phyloP scores from a whole-genome alignment of 257 asterid species.

The Scutellaria minor region DNA sequence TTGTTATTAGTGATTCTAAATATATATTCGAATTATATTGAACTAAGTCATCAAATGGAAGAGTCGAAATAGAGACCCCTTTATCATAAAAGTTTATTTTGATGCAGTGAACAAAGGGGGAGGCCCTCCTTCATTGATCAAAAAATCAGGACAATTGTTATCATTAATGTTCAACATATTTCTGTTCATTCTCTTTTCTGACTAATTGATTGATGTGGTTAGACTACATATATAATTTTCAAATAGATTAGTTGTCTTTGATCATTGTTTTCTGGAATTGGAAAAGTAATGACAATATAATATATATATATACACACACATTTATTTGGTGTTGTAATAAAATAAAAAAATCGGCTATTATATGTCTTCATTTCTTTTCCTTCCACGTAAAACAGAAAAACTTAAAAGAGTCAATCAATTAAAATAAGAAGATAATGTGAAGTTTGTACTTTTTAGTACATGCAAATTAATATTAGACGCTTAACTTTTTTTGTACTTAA shows the following conservation, averaged over 20 bases:
- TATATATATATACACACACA: too few relatives aligned
- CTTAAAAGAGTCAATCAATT: too few relatives aligned
- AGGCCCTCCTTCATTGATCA: constrained; percentile 20
- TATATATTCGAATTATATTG: not conserved
- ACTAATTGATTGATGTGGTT: constrained; percentile 54
- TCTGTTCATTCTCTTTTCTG: constrained; percentile 44
- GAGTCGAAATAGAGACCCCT: constrained; percentile 1
- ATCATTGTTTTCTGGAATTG: constrained; percentile 29
- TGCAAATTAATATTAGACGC: too few relatives aligned
- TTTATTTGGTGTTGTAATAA: too few relatives aligned
- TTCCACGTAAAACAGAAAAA: too few relatives aligned
- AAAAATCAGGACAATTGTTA: constrained; percentile 36
- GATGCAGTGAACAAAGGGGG: constrained; percentile 33
- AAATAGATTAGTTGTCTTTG: constrained; percentile 19
- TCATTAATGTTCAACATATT: constrained; percentile 38
- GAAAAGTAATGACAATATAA: not conserved
- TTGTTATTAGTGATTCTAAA: not conserved
- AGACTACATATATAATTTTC: constrained; percentile 32
- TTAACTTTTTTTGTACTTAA: too few relatives aligned
- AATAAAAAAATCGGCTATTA: too few relatives aligned
- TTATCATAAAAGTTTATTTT: not conserved
- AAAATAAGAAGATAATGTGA: too few relatives aligned
- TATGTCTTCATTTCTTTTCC: too few relatives aligned
- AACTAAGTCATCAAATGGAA: not conserved
- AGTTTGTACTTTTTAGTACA: too few relatives aligned